Conservation (phyloP, 352 stramenopile species). For the Nothophytophthora sp. region DNA sequence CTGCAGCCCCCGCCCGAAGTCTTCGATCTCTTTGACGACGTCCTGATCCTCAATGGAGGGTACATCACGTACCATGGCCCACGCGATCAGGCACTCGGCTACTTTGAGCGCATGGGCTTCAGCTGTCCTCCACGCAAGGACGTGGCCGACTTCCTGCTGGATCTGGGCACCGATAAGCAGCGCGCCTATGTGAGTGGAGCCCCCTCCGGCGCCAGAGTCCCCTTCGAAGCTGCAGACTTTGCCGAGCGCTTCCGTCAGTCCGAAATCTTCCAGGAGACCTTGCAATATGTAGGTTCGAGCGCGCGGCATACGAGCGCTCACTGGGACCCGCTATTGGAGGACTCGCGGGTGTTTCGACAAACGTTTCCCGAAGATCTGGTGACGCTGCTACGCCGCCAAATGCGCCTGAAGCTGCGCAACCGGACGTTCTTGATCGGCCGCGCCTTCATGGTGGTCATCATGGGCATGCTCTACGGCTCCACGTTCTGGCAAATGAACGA, state of each 20-base stretch:
- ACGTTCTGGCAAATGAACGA: slow-evolving; percentile 68
- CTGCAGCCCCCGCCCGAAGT: slow-evolving; percentile 94
- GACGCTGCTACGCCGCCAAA: slow-evolving; percentile 56
- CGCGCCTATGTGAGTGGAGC: slow-evolving; percentile 30
- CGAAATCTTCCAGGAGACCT: slow-evolving; percentile 45
- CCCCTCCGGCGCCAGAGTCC: slow-evolving; percentile 7
- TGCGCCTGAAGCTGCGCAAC: slow-evolving; percentile 69
- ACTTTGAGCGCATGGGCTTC: slow-evolving; percentile 56
- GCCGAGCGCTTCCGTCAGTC: slow-evolving; percentile 53
- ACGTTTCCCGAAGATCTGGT: slow-evolving; percentile 45
- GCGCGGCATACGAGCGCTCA: slow-evolving; percentile 9
- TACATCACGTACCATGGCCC: slow-evolving; percentile 82
- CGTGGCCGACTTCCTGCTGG: slow-evolving; percentile 55
- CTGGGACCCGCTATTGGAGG: slow-evolving; percentile 11
- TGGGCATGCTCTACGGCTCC: slow-evolving; percentile 64
- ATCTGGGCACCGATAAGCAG: slow-evolving; percentile 57
- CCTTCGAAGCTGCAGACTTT: slow-evolving; percentile 42
- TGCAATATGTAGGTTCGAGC: slow-evolving; percentile 37
- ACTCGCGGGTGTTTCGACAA: slow-evolving; percentile 45
- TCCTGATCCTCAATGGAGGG: slow-evolving; percentile 92
- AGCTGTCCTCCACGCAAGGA: slow-evolving; percentile 45
- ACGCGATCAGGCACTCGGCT: slow-evolving; percentile 31
- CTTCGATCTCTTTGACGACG: slow-evolving; percentile 93
- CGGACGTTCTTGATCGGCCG: slow-evolving; percentile 43
- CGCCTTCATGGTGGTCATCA: slow-evolving; percentile 60